Evolutionary conservation across 257 asterid genomes (phyloP).

Genomic region (Forsythia suspensa): DNA sequence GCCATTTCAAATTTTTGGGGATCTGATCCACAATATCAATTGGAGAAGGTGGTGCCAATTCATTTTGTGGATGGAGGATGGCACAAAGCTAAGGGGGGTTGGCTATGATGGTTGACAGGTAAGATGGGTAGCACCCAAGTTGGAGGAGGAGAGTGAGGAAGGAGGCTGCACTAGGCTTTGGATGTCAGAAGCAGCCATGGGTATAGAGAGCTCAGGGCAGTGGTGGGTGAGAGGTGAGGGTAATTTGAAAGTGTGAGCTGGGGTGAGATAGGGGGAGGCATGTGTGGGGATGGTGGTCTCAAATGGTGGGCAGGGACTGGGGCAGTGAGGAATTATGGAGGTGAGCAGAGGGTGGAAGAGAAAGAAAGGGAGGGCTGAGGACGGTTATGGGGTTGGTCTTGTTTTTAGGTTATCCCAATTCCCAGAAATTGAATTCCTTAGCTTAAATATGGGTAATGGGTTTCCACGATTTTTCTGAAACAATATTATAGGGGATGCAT

Average conservation of each 20-base stretch:
- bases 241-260: no score
- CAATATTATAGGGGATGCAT: neutral
- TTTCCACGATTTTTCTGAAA: neutral
- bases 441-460: neutral
- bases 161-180: neutral
- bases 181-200: neutral
- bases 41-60: neutral
- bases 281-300: neutral
- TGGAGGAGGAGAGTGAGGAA: neutral
- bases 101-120: neutral
- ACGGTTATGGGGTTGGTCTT: neutral
- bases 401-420: neutral
- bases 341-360: neutral
- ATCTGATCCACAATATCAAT: neutral
- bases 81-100: neutral
- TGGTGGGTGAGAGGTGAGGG: neutral
- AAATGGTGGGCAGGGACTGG: neutral
- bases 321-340: neutral
- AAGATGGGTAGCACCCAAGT: neutral
- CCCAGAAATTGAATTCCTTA: neutral
- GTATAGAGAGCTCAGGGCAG: neutral
- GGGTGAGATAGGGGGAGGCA: no score
- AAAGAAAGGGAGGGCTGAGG: neutral
- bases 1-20: neutral
- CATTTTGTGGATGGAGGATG: neutral